These are phyloP conservation scores for Tympanopsis confertula DNA, from an alignment of 2,329 filamentous ascomycete species.

Conservation along the genomic window DNA sequence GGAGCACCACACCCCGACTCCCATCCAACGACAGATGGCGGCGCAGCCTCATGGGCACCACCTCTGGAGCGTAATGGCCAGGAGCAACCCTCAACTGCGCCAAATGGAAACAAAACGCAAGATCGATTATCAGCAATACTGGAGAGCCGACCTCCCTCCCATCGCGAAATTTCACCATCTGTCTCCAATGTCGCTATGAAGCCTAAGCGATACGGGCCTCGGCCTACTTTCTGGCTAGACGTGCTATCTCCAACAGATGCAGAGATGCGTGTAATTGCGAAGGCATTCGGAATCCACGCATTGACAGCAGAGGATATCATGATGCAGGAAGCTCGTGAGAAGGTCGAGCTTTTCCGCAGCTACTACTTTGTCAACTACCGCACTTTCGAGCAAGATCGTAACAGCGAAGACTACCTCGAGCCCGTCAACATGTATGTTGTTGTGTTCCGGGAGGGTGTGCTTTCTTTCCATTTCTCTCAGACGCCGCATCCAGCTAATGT, in stretches of 20 bases:
- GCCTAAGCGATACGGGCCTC: constrained; percentile 51
- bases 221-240: constrained; percentile 95
- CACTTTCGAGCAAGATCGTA: constrained; percentile 88
- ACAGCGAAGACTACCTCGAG: constrained; percentile 81
- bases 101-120: neutral
- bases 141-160: neutral
- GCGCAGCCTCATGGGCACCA: too few relatives aligned
- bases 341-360: constrained; percentile 91
- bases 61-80: too few relatives aligned
- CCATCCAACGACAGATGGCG: too few relatives aligned
- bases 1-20: too few relatives aligned
- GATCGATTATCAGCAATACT: neutral
- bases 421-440: constrained; percentile 97
- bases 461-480: constrained; percentile 95
- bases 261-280: constrained; percentile 89
- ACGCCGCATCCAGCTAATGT: constrained; percentile 95
- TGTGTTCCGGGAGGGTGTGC: constrained; percentile 87
- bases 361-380: constrained; percentile 99
- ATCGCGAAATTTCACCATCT: too few relatives aligned
- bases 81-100: neutral
- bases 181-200: constrained; percentile 23
- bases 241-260: constrained; percentile 80
- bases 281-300: constrained; percentile 90
- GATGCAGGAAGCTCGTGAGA: constrained; percentile 93
- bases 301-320: constrained; percentile 93